Evolutionary conservation across 768 basidiomycete genomes (phyloP).

Genomic region (Trametes cinnabarina): DNA sequence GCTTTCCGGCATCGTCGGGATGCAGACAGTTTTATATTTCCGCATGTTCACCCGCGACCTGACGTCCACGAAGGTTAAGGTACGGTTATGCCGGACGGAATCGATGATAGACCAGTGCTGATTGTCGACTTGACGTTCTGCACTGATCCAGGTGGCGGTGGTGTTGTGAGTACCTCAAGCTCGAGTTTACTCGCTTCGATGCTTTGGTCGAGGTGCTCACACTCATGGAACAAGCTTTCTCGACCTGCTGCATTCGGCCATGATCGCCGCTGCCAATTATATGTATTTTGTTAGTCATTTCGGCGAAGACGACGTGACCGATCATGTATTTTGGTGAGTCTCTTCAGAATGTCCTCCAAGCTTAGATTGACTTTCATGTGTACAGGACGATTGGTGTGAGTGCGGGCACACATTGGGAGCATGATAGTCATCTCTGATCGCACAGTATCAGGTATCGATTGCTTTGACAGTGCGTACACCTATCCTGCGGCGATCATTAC

Average conservation of each 20-base stretch:
- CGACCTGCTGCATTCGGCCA: slow-evolving; percentile 25
- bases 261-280: slow-evolving; percentile 25
- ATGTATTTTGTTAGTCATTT: slow-evolving; percentile 25
- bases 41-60: slow-evolving; percentile 21
- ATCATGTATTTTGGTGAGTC: slow-evolving; percentile 24
- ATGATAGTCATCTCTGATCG: background rate
- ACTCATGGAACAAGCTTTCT: slow-evolving; percentile 10
- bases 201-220: background rate
- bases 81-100: background rate
- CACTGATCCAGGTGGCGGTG: slow-evolving; percentile 15
- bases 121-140: background rate
- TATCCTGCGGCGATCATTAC: too few relatives aligned
- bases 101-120: background rate
- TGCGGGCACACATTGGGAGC: background rate
- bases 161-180: slow-evolving; percentile 16
- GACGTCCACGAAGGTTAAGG: slow-evolving; percentile 18
- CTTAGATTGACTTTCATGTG: background rate
- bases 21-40: slow-evolving; percentile 25
- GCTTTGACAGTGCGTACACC: slow-evolving; percentile 18
- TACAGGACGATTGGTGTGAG: slow-evolving; percentile 14
- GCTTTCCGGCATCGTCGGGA: slow-evolving; percentile 26
- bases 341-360: background rate
- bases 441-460: slow-evolving; percentile 11
- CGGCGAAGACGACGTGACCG: slow-evolving; percentile 19
- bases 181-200: background rate